Evolutionary conservation across 768 basidiomycete genomes (phyloP), one percentile per base, ranked within the genome.

Genomic region (Lentinula boryana): DNA sequence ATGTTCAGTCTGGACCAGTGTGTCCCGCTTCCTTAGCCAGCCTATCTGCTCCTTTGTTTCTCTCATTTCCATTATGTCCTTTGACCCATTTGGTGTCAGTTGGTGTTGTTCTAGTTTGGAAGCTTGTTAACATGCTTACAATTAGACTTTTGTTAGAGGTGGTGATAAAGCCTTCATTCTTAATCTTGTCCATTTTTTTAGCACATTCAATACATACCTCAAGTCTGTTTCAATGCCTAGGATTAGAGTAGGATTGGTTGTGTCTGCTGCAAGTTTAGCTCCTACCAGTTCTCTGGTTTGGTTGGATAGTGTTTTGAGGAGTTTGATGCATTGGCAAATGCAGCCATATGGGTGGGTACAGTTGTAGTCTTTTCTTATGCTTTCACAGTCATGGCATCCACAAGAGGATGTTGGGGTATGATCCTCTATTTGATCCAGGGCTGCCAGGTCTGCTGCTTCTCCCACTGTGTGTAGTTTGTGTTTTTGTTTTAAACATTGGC

Each of bases 51-150:
- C 32, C 56, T 33, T 72, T 68, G 32, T 73, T 73, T 15, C 71
- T 68, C 0, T 2, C 2, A 9, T 38, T 33, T 0, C 62, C 63
- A 1, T 53, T 16, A 38, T 72, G 70, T 0, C 71, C 71, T 61
- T 71, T 72, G 0, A 66, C 55, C 70, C 71, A 71, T 50, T 63
- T 31, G n/a, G 72, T 64, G 9, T 8, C 1, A 1, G 70, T 71
- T 2, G 40, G 38, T 2, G 69, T 63, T 1, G 61, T 31, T 4
- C 64, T 38, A 1, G 7, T 2, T 35, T 64, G 13, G 1, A 72
- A 49, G 16, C 54, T 57, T 38, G 53, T 44, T 3, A 62, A n/a
- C 2, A 35, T 27, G 9, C 4, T 15, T 56, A 21, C 4, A 16
- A 44, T 40, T 43, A 27, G 15, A 5, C 27, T 2, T 3, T 5